phyloP scores from a whole-genome alignment of 805 yeast species.

The Saccharomycopsis microspora region DNA sequence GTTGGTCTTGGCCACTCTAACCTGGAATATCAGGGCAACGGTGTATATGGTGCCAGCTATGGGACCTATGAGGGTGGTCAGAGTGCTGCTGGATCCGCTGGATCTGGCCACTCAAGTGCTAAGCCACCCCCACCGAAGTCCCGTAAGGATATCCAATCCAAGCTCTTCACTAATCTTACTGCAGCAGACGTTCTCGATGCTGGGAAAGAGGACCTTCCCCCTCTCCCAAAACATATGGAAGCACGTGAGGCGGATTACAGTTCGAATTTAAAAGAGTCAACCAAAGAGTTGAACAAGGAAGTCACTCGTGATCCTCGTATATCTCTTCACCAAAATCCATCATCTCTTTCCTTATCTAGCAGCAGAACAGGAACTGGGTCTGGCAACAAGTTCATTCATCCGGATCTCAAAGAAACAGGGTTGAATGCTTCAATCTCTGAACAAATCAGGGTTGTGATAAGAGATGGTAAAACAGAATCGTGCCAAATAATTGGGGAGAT shows the following conservation, averaged over 20 bases:
- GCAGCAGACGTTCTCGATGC: conserved; percentile 18
- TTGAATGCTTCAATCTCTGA: conserved; percentile 82
- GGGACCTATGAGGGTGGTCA: neutral
- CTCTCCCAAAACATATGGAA: no score
- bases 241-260: no score
- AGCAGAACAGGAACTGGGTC: conserved; percentile 3
- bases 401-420: conserved; percentile 39
- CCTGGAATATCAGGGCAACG: no score
- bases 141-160: conserved; percentile 34
- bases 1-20: conserved; percentile 6
- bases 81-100: neutral
- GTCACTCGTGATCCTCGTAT: no score
- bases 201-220: no score
- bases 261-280: no score
- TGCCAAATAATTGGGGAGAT: conserved; percentile 75
- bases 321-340: no score
- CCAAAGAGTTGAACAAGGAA: no score
- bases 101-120: neutral
- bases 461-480: conserved; percentile 49
- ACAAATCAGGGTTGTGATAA: conserved; percentile 61
- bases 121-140: conserved; percentile 14
- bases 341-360: conserved; percentile 19
- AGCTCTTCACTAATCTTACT: conserved; percentile 34
- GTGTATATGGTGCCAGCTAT: neutral
- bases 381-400: conserved; percentile 24